Conservation (phyloP, 371 early-diverging fungal genomes). For the Mucor saturninus region DNA sequence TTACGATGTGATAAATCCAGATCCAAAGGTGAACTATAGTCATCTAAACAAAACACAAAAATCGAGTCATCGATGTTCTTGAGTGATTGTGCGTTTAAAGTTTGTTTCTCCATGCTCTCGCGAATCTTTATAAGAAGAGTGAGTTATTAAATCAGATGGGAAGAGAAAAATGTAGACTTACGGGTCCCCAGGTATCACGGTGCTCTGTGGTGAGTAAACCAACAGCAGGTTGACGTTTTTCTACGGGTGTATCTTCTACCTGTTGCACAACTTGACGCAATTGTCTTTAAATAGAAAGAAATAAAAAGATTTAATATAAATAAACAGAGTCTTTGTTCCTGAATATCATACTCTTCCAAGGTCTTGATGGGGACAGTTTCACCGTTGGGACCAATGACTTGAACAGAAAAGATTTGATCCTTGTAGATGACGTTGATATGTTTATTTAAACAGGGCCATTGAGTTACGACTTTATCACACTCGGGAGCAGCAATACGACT, state of each 20-base stretch:
- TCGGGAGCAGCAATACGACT: conserved; percentile 73
- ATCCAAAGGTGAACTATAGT: conserved; percentile 62
- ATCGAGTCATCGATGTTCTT: conserved; percentile 79
- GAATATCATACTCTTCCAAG: conserved; percentile 57
- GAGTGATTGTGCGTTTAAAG: conserved; percentile 65
- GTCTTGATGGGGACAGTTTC: conserved; percentile 65
- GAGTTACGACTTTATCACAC: conserved; percentile 70
- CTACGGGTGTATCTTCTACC: conserved; percentile 54
- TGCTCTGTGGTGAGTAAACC: conserved; percentile 83
- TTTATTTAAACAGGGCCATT: conserved; percentile 72
- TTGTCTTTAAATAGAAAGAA: conserved; percentile 45
- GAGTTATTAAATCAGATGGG: not conserved
- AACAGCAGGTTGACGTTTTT: conserved; percentile 66
- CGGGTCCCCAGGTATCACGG: conserved; percentile 81
- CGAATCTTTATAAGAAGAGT: conserved; percentile 29
- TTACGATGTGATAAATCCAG: conserved; percentile 73
- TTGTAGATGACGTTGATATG: conserved; percentile 85
- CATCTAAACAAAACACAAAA: conserved; percentile 88
- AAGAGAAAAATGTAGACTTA: conserved; percentile 1
- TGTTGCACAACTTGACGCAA: conserved; percentile 63
- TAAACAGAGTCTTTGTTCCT: not conserved
- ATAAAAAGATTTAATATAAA: not conserved
- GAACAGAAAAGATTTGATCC: conserved; percentile 82
- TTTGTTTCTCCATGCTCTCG: conserved; percentile 35
- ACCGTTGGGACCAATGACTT: conserved; percentile 74